Percentiles rank a stretch among this genome's conserved stretches.
phyloP scores from a whole-genome alignment of 768 basidiomycete genomes.

The Tephrocybe sp. region DNA sequence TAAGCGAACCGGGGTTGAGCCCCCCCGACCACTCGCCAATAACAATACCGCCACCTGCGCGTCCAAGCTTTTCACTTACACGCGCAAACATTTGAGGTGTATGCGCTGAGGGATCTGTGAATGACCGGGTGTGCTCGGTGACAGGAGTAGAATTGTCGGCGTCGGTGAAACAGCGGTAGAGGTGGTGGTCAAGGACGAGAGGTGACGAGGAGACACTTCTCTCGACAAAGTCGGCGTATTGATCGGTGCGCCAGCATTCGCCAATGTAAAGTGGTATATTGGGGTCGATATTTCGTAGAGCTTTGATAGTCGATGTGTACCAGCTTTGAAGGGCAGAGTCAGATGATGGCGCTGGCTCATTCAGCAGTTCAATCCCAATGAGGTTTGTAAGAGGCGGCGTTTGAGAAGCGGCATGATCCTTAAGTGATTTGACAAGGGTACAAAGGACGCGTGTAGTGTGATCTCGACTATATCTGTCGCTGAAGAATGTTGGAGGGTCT shows the following conservation, averaged over 20 bases:
- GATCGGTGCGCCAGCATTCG: slow-evolving; percentile 73
- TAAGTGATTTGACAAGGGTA: slow-evolving; percentile 35
- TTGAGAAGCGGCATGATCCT: slow-evolving; percentile 23
- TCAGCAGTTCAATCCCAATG: slow-evolving; percentile 61
- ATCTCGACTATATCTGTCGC: slow-evolving; percentile 38
- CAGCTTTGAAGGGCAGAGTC: slow-evolving; percentile 56
- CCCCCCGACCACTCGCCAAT: slow-evolving; percentile 83
- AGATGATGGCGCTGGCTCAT: slow-evolving; percentile 53
- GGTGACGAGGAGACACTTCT: slow-evolving; percentile 29
- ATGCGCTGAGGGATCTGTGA: slow-evolving; percentile 39
- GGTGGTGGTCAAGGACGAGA: slow-evolving; percentile 75
- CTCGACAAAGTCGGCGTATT: slow-evolving; percentile 58
- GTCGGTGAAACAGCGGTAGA: slow-evolving; percentile 78
- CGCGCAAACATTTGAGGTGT: slow-evolving; percentile 39
- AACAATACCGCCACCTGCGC: slow-evolving; percentile 45
- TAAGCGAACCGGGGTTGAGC: slow-evolving; percentile 62
- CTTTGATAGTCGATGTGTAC: slow-evolving; percentile 59
- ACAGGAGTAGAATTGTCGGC: slow-evolving; percentile 56
- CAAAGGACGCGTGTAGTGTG: slow-evolving; percentile 51
- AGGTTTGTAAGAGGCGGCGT: slow-evolving; percentile 46
- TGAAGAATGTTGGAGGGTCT: slow-evolving; percentile 50
- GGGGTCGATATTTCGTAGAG: slow-evolving; percentile 49
- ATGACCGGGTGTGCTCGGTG: slow-evolving; percentile 48
- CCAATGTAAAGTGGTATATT: slow-evolving; percentile 69
- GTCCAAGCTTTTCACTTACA: slow-evolving; percentile 31